Evolutionary conservation across 1,284 basidiomycete species (phyloP).

Genomic region (Ceratobasidium sp.): DNA sequence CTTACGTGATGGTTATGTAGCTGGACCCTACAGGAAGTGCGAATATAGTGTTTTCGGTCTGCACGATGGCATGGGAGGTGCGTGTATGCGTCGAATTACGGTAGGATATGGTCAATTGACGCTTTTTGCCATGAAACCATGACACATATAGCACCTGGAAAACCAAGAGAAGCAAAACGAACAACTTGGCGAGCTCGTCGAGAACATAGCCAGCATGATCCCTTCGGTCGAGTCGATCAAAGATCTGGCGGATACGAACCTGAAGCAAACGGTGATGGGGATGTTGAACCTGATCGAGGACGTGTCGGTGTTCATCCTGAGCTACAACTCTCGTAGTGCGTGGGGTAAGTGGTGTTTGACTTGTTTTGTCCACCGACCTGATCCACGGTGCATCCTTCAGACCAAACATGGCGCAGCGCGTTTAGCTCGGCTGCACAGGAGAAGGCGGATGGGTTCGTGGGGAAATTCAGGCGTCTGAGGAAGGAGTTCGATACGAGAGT

Average conservation of each 20-base stretch:
- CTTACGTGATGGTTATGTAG: background rate
- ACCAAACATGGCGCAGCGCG: background rate
- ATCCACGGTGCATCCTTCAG: background rate
- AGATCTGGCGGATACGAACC: background rate
- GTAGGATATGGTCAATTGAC: too few species aligned
- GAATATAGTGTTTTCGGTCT: background rate
- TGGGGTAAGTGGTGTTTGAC: background rate
- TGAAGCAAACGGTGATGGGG: background rate
- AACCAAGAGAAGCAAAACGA: background rate
- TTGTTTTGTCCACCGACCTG: background rate
- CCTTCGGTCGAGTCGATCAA: background rate
- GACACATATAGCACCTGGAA: too few species aligned
- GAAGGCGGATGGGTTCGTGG: background rate
- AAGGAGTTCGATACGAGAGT: constrained; percentile 1
- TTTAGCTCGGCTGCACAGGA: background rate
- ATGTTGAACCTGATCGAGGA: background rate
- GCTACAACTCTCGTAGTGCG: background rate
- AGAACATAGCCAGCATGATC: background rate
- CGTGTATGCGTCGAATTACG: too few species aligned
- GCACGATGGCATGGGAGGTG: too few species aligned
- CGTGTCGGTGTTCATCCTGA: background rate
- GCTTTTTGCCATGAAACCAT: too few species aligned
- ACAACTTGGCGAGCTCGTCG: background rate
- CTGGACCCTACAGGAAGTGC: background rate
- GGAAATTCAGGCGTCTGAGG: background rate